These are phyloP conservation scores for Trypanosoma boissoni DNA, from an alignment of 208 protist genomes.

Conservation along the genomic window DNA sequence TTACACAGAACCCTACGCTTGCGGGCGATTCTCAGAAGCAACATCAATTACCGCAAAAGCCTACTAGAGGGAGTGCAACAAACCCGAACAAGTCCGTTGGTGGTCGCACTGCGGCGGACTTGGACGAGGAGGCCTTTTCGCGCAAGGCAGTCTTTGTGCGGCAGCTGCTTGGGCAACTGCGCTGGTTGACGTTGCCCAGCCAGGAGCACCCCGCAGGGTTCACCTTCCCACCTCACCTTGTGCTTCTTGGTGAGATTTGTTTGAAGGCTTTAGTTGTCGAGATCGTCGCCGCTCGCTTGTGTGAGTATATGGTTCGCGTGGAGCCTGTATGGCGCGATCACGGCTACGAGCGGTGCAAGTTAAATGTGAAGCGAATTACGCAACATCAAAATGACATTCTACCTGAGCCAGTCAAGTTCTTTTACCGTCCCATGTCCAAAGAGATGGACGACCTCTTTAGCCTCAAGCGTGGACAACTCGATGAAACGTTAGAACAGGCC, in stretches of 20 bases:
- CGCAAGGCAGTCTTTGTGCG: conserved; percentile 86
- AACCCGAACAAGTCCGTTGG: not conserved
- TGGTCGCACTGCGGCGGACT: conserved; percentile 37
- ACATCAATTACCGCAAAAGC: conserved; percentile 22
- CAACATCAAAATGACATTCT: conserved; percentile 40
- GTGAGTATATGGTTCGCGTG: conserved; percentile 89
- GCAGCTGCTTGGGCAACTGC: conserved; percentile 83
- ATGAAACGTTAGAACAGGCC: conserved; percentile 29
- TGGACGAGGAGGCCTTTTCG: conserved; percentile 85
- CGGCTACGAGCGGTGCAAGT: conserved; percentile 71
- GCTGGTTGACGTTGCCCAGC: conserved; percentile 73
- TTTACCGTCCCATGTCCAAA: conserved; percentile 64
- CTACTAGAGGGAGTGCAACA: conserved; percentile 3
- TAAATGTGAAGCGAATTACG: conserved; percentile 40
- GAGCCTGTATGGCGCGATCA: conserved; percentile 85
- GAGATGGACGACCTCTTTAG: conserved; percentile 65
- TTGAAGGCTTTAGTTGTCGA: conserved; percentile 81
- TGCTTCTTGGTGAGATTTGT: conserved; percentile 75
- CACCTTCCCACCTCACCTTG: conserved; percentile 74
- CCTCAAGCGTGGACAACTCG: conserved; percentile 20
- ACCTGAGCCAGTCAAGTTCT: conserved; percentile 53
- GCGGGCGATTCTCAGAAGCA: conserved; percentile 4
- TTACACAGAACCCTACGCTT: conserved; percentile 21
- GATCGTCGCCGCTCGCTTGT: conserved; percentile 71
- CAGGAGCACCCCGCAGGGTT: conserved; percentile 77